Evolutionary conservation across 2,329 filamentous ascomycete species (phyloP).

Genomic region (Zasmidium cellare): DNA sequence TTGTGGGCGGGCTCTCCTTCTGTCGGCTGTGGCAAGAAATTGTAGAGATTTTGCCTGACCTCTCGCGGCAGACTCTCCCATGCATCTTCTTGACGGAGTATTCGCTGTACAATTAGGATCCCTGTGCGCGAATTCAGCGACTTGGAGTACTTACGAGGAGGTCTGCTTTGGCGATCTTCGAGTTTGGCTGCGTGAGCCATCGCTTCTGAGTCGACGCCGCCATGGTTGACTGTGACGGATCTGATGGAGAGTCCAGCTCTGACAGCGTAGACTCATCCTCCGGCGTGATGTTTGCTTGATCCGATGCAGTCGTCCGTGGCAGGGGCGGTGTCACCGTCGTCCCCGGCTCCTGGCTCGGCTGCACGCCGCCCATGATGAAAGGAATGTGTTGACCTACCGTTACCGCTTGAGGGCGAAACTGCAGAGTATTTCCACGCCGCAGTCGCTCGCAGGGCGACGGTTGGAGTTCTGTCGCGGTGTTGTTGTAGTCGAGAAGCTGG

Average conservation of each 20-base stretch:
- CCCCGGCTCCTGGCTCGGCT: background rate
- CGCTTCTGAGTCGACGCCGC: conserved; percentile 25
- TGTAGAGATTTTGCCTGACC: conserved; percentile 28
- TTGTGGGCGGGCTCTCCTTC: conserved; percentile 33
- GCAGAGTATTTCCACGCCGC: background rate
- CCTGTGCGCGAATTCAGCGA: background rate
- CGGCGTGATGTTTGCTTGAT: background rate
- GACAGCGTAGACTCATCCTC: background rate
- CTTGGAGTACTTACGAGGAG: conserved; percentile 20
- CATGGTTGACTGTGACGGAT: conserved; percentile 1
- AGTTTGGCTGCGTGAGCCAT: conserved; percentile 27
- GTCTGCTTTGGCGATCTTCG: conserved; percentile 29
- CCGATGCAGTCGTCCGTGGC: too few species aligned
- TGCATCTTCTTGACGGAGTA: conserved; percentile 31
- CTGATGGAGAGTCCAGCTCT: background rate
- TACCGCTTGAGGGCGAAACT: background rate
- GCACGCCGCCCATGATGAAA: background rate
- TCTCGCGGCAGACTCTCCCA: conserved; percentile 30
- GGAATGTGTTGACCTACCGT: background rate
- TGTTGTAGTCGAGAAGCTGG: background rate
- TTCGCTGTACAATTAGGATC: conserved; percentile 18
- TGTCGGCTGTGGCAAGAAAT: conserved; percentile 30
- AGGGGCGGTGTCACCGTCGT: too few species aligned
- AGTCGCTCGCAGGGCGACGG: background rate
- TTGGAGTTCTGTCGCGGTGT: background rate